phyloP scores from a whole-genome alignment of 1,139 yeast genomes.

The Nakaseomyces glabratus region DNA sequence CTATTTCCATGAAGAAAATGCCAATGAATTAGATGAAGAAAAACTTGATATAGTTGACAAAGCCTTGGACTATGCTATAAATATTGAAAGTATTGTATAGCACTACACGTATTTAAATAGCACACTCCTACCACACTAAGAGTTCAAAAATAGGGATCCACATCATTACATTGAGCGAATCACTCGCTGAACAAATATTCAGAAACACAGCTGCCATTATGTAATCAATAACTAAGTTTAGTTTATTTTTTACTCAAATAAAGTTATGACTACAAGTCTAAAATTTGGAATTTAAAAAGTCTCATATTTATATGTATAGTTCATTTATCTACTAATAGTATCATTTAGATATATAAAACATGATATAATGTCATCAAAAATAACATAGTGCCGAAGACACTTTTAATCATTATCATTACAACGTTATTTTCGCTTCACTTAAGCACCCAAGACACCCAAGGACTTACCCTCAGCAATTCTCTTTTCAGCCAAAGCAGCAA shows the following conservation, averaged over 20 bases:
- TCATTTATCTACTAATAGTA: constrained; percentile 5
- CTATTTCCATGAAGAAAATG: constrained; percentile 39
- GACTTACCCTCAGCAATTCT: constrained; percentile 64
- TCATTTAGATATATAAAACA: constrained; percentile 4
- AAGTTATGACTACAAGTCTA: no score
- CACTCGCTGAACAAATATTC: no score
- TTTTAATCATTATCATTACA: constrained; percentile 3
- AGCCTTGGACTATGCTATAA: constrained; percentile 28
- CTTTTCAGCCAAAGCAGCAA: constrained; percentile 84
- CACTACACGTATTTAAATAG: neutral
- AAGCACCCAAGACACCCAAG: constrained; percentile 46
- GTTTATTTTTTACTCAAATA: no score
- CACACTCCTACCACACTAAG: no score
- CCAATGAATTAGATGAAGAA: constrained; percentile 11
- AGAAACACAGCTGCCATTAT: no score
- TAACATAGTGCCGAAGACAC: neutral
- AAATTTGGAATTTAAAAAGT: no score
- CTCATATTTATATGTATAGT: no score
- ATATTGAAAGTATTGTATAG: constrained; percentile 29
- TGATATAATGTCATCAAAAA: constrained; percentile 3
- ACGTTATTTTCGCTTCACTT: constrained; percentile 3
- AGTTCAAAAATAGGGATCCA: no score
- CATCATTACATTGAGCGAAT: no score
- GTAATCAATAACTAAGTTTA: no score
- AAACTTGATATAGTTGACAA: constrained; percentile 21